Evolutionary conservation across 148 eudicot species (phyloP).

Genomic region (Heliamphora exappendiculata): DNA sequence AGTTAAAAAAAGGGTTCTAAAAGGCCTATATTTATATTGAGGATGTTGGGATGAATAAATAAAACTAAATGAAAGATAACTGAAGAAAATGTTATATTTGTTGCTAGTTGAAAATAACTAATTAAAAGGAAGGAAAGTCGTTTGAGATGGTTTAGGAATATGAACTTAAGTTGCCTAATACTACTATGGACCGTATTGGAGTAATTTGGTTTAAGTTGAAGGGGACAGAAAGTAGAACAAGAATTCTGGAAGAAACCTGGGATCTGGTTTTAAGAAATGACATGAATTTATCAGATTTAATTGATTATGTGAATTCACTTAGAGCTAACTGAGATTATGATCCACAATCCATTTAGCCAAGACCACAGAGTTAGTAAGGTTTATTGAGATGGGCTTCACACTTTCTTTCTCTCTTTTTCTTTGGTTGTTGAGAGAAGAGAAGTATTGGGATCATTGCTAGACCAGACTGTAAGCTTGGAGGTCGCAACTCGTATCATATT

Average conservation of each 20-base stretch:
- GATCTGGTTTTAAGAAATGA: not conserved
- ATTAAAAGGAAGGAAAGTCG: not conserved
- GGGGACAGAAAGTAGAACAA: not conserved
- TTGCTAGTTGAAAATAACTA: not conserved
- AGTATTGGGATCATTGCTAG: no score
- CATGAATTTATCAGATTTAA: not conserved
- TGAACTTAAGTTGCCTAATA: not conserved
- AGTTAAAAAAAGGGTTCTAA: not conserved
- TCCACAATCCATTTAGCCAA: no score
- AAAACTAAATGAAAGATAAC: not conserved
- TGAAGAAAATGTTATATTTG: not conserved
- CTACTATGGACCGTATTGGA: not conserved
- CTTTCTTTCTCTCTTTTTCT: no score
- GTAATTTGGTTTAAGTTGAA: not conserved
- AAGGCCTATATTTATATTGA: not conserved
- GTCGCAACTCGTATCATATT: no score
- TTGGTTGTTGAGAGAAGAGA: no score
- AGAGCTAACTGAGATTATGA: no score
- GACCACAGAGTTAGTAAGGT: no score
- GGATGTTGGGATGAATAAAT: not conserved
- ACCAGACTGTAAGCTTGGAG: no score
- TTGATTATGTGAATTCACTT: not conserved
- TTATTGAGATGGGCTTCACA: no score
- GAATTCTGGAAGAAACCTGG: not conserved
- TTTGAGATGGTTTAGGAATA: not conserved